Conservation (phyloP, 257 asterid genomes). For the Oldenlandia corymbosa region DNA sequence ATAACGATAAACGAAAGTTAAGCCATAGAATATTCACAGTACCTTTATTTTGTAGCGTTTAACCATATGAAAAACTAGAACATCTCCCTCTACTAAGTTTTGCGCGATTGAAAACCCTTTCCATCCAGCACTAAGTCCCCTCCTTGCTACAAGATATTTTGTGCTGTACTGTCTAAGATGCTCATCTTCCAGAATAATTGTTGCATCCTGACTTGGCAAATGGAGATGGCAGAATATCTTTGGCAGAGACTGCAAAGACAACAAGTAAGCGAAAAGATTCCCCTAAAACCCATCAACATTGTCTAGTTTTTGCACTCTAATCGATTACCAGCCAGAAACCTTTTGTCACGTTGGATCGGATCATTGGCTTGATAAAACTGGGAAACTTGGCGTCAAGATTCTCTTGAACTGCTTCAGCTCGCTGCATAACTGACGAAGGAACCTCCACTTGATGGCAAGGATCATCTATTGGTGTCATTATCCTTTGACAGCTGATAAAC, state of each 20-base stretch:
- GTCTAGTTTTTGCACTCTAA: not conserved
- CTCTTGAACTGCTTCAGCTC: slow-evolving; percentile 37
- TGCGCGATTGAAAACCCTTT: slow-evolving; percentile 42
- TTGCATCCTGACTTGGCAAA: slow-evolving; percentile 37
- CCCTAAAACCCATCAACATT: not conserved
- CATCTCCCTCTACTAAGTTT: slow-evolving; percentile 49
- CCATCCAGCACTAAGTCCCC: slow-evolving; percentile 66
- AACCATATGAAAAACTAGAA: slow-evolving; percentile 40
- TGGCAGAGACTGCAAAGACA: slow-evolving; percentile 37
- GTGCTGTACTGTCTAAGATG: slow-evolving; percentile 23
- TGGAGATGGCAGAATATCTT: slow-evolving; percentile 33
- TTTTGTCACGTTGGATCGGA: slow-evolving; percentile 40
- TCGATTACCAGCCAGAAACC: slow-evolving; percentile 48
- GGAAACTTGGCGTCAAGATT: slow-evolving; percentile 32
- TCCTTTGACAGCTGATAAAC: slow-evolving; percentile 23
- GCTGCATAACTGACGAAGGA: slow-evolving; percentile 28
- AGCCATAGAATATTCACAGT: not conserved
- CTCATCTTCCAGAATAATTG: slow-evolving; percentile 42
- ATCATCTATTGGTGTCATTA: slow-evolving; percentile 16
- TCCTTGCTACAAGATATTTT: slow-evolving; percentile 36
- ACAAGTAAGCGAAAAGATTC: not conserved
- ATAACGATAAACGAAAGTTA: not conserved
- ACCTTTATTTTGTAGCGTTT: slow-evolving; percentile 22
- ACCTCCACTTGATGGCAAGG: slow-evolving; percentile 20
- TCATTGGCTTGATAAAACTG: slow-evolving; percentile 47